Base-by-base conservation (phyloP, 495 filamentous ascomycete species). In the Friedmanniomyces simplex region DNA sequence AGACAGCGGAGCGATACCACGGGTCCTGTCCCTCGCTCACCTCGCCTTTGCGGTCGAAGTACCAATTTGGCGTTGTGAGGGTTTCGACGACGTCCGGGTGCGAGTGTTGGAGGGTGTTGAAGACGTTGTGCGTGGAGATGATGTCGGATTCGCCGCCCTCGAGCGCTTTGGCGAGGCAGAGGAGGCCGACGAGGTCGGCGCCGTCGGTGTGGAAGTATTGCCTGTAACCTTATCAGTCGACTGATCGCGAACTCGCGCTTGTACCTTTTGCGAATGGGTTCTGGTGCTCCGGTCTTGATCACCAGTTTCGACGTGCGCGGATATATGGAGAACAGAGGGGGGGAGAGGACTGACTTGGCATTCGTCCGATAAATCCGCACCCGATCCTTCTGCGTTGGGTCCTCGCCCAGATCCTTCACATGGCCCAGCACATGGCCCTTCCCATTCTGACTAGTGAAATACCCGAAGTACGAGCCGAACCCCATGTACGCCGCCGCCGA, bases 11-110 rank as follows among this genome's bases (percentile, higher is more conserved):
- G 30, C 79, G 77, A 67, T 91, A 86, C 65, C 80, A 96, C 52
- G 84, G 82, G 37, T 90, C 81, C 70, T 95, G 74, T 26, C 86
- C 88, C 37, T 76, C 73, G 34, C 78, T 82, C 1, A 78, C 82
- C 73, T 95, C 90, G 43, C 90, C 90, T 71, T 96, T 96, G 59
- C 89, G 87, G 68, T 96, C 90, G 66, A 96, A 93, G 72, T 93
- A 94, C 89, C 90, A 96, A 63, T 86, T 82, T 0, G 89, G 88
- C 57, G 82, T 71, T 1, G 84, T 83, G 50, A 96, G 74, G 32
- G 80, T 80, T 69, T 84, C 79, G 0, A 87, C 79, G 8, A 94
- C 84, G 61, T 93, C 89, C 0, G 89, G 90, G 4, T 85, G 81
- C 67, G 90, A 82, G 10, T 60, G 64, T 67, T 87, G 83, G 7